Evolutionary conservation across 2,329 filamentous ascomycete species (phyloP).

Genomic region (Diaporthe australafricana): DNA sequence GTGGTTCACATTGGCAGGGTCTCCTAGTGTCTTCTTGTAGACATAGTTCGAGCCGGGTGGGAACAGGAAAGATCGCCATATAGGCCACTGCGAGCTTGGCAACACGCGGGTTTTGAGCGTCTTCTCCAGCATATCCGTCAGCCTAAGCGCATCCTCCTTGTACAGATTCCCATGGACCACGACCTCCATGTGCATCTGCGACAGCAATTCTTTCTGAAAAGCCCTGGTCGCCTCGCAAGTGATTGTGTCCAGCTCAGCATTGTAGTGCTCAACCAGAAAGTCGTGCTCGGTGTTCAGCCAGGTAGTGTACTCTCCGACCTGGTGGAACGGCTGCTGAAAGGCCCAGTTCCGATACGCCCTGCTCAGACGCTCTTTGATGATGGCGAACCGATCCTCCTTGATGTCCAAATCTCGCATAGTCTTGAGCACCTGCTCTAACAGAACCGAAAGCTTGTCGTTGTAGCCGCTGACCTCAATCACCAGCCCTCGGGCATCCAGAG

Average conservation of each 20-base stretch:
- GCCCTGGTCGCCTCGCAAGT: slow-evolving; percentile 78
- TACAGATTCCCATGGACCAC: slow-evolving; percentile 93
- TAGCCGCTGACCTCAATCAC: slow-evolving; percentile 87
- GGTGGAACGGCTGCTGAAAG: slow-evolving; percentile 88
- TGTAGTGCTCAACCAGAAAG: slow-evolving; percentile 83
- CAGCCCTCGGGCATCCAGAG: slow-evolving; percentile 77
- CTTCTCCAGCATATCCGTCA: slow-evolving; percentile 85
- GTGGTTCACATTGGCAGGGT: slow-evolving; percentile 90
- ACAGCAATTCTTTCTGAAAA: slow-evolving; percentile 84
- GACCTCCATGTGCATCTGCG: slow-evolving; percentile 88
- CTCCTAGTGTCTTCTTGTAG: slow-evolving; percentile 83
- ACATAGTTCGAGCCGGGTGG: slow-evolving; percentile 85
- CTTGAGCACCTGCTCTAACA: slow-evolving; percentile 87
- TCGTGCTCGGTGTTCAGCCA: slow-evolving; percentile 83
- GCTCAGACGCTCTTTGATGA: slow-evolving; percentile 86
- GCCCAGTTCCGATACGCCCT: slow-evolving; percentile 88
- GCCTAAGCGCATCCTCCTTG: slow-evolving; percentile 89
- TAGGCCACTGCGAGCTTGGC: slow-evolving; percentile 82
- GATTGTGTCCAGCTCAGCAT: slow-evolving; percentile 80
- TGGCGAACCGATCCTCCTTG: slow-evolving; percentile 87
- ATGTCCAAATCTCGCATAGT: slow-evolving; percentile 88
- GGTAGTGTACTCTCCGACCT: slow-evolving; percentile 84
- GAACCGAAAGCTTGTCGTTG: slow-evolving; percentile 93
- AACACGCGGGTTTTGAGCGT: slow-evolving; percentile 80
- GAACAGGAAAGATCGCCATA: slow-evolving; percentile 80